Percentiles rank a stretch among this genome's conserved stretches.
Evolutionary conservation across 495 filamentous ascomycete genomes (phyloP).

Genomic region (Aspergillus campestris): DNA sequence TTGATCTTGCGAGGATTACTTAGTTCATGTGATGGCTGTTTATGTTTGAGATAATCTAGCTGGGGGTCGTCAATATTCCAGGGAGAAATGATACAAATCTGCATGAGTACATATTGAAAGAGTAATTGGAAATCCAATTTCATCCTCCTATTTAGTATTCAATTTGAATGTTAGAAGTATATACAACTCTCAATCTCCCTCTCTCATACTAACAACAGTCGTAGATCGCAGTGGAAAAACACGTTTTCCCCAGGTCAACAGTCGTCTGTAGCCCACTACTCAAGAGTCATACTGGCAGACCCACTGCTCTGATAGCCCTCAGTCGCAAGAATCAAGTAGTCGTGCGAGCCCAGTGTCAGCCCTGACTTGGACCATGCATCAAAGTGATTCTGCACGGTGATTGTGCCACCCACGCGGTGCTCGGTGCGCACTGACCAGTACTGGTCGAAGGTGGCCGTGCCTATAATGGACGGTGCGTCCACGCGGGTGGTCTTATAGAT

Average conservation of each 20-base stretch:
- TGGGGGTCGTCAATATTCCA: too few species aligned
- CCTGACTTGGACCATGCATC: slow-evolving; percentile 45
- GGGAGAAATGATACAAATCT: too few species aligned
- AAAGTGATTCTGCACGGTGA: slow-evolving; percentile 51
- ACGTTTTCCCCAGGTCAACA: too few species aligned
- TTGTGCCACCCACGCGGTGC: slow-evolving; percentile 45
- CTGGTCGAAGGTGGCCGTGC: slow-evolving; percentile 54
- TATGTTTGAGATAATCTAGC: too few species aligned
- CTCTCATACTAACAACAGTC: too few species aligned
- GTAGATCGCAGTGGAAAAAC: too few species aligned
- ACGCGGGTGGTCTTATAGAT: slow-evolving; percentile 50
- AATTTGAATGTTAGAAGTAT: not conserved
- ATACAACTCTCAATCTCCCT: too few species aligned
- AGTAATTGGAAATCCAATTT: too few species aligned
- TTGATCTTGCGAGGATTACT: too few species aligned
- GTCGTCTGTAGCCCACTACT: not conserved
- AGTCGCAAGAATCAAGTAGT: slow-evolving; percentile 53
- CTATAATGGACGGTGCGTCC: slow-evolving; percentile 51
- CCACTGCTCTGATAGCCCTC: slow-evolving; percentile 51
- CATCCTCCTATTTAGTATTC: not conserved
- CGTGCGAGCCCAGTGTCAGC: slow-evolving; percentile 41
- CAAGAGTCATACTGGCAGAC: slow-evolving; percentile 39
- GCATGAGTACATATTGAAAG: too few species aligned
- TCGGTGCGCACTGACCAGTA: slow-evolving; percentile 51
- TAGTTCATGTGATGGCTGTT: too few species aligned